Evolutionary conservation across 306 rosid species (phyloP), one percentile per base, ranked within the genome.

Genomic region (Prosopis cineraria): DNA sequence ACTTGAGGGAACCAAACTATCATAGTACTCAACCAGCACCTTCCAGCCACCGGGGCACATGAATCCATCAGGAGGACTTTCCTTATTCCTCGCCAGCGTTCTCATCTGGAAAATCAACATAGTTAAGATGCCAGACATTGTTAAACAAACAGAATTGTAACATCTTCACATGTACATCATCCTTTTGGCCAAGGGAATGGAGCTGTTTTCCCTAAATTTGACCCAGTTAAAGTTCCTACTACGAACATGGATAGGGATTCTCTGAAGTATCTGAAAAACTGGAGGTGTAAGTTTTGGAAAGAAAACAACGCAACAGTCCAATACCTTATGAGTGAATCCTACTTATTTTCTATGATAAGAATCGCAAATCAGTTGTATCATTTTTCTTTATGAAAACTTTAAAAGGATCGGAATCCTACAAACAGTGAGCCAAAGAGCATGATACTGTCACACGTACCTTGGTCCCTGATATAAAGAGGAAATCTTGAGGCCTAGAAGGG

Each of bases 41-140:
- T 88, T 79, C 99, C 99, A 96, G 14, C 99, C 99, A 64, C 96
- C 92, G 8, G 98, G 97, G 91, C 98, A 96, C 99, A 96, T 96
- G 39, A 96, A 96, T 74, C 99, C 99, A 60, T 90, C 96, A 1
- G 99, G 99, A 52, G 99, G 99, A 80, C 79, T 93, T 84, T 96
- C 98, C 72, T 96, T 96, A 86, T 87, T 93, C 90, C 84, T 87
- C 25, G 98, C 99, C 36, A 96, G 94, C 0, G 90, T 86, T 55
- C 98, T 89, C 99, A 96, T 96, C 99, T 82, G 17, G 81, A 81
- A 48, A 73, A 87, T 83, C 93, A 75, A 79, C 98, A 93, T 96
- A n/a, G 10, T 36, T 36, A 36, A 34, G 41, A 63, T 3, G n/a
- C 44, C 41, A 33, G 16, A 6, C 44, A 34, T 17, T n/a, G 27